Conservation (phyloP, 2,329 filamentous ascomycete genomes). For the Teratosphaeria epicoccoides region DNA sequence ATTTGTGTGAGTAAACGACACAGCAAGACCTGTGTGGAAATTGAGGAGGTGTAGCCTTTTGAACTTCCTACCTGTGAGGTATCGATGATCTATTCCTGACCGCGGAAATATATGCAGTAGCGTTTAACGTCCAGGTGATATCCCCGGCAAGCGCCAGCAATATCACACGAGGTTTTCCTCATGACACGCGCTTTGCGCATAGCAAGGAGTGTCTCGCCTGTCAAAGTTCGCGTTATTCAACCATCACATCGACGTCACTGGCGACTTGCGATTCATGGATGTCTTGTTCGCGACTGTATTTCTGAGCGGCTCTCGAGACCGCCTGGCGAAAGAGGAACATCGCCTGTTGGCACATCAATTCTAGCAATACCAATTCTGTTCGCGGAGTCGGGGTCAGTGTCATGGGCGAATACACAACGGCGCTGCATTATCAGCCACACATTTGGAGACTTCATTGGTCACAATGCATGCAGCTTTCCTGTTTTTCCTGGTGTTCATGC, state of each 20-base stretch:
- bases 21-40: background rate
- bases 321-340: background rate
- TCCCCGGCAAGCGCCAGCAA: background rate
- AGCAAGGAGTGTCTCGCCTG: background rate
- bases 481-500: background rate
- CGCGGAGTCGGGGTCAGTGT: too few relatives aligned
- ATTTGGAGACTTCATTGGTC: background rate
- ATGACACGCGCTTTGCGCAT: background rate
- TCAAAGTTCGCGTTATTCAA: background rate
- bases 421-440: background rate
- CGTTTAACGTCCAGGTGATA: background rate
- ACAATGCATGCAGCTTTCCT: background rate
- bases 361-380: background rate
- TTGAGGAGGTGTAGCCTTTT: background rate
- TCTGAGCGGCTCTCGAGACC: background rate
- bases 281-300: too few relatives aligned
- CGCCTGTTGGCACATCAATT: background rate
- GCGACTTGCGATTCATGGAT: background rate
- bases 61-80: background rate
- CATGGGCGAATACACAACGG: background rate
- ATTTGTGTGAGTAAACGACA: background rate
- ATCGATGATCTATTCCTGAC: background rate
- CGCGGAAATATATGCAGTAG: background rate
- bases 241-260: background rate
- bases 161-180: background rate